Evolutionary conservation across 352 stramenopile species (phyloP), one percentile per base, ranked within the genome.

Genomic region (Pythium volutum): DNA sequence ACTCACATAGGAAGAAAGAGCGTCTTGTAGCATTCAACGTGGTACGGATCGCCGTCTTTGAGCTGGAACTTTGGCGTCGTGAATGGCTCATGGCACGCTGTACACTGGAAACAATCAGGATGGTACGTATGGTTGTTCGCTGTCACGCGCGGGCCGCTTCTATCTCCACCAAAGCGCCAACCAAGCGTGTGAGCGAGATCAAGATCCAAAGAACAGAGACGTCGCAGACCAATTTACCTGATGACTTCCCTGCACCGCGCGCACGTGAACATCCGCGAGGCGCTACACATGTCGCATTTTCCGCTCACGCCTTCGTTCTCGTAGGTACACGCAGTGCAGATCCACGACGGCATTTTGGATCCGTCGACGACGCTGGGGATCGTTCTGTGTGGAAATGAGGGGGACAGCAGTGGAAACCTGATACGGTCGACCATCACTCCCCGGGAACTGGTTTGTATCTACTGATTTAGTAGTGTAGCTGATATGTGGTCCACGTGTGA

Each of bases 1-100:
- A 46, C 55, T 2, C 31, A 63, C 55, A 55, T 45, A 18, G 79
- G 82, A 42, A 88, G 75, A 47, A 77, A 91, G 34, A 91, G 78
- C 52, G 75, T 66, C 43, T 77, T 74, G 69, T 81, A 88, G 67
- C 79, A 91, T 36, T 83, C 70, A 12, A 75, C 51, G 39, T 91
- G 79, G 55, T 91, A 91, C 60, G 73, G 81, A 57, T 87, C 77
- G 31, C 64, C 62, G 27, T 79, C 69, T 26, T 79, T 72, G 42
- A 77, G 54, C 38, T 79, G 69, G 51, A 82, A 82, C 48, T 63
- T 57, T 23, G 53, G 31, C 15, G 48, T 66, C 9, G 49, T 58
- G 43, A 82, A 74, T 9, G 54, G 47, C 42, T 74, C 43, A 27
- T 76, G 69, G 57, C 74, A 82, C n/a, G 69, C 74, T 18, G 69